Conservation (phyloP, 345 rosid species). For the Cardamine resedifolia region DNA sequence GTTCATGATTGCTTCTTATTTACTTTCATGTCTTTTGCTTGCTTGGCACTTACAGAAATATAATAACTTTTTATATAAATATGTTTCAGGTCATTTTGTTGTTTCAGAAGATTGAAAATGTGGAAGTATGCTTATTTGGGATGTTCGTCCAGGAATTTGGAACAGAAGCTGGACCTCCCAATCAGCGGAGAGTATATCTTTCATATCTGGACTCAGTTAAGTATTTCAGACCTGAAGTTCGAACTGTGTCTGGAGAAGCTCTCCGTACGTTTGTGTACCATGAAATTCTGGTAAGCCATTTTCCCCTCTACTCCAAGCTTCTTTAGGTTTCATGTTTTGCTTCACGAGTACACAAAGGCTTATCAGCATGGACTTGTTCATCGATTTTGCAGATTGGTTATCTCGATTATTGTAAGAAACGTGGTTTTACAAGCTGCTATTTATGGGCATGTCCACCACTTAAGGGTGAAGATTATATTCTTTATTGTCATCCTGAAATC, state of each 20-base stretch:
- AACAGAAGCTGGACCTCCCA: slow-evolving; percentile 70
- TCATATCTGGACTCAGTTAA: slow-evolving; percentile 93
- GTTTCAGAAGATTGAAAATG: slow-evolving; percentile 96
- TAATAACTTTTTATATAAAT: slow-evolving; percentile 5
- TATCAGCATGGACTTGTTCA: not conserved
- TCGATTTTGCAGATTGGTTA: slow-evolving; percentile 72
- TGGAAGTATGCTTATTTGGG: slow-evolving; percentile 91
- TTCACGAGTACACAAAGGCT: not conserved
- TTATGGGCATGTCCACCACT: slow-evolving; percentile 98
- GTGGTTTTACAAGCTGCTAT: slow-evolving; percentile 96
- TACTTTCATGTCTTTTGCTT: not conserved
- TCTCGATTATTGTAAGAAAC: slow-evolving; percentile 88
- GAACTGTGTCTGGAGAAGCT: slow-evolving; percentile 88
- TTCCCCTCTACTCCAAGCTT: not conserved
- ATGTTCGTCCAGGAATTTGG: slow-evolving; percentile 98
- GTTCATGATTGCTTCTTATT: slow-evolving; percentile 6
- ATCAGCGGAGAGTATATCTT: slow-evolving; percentile 86
- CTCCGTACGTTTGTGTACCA: slow-evolving; percentile 58
- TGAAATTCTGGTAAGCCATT: slow-evolving; percentile 25
- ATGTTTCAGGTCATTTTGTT: slow-evolving; percentile 67
- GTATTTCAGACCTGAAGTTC: slow-evolving; percentile 89
- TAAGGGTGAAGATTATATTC: slow-evolving; percentile 96
- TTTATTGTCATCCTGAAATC: slow-evolving; percentile 95
- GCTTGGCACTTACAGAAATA: not conserved
- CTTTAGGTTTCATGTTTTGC: not conserved